Percentiles rank a stretch among this genome's conserved stretches.
These are phyloP conservation scores for Paratinospora sagittata DNA, from an alignment of 164 flowering plant species.

Conservation along the genomic window DNA sequence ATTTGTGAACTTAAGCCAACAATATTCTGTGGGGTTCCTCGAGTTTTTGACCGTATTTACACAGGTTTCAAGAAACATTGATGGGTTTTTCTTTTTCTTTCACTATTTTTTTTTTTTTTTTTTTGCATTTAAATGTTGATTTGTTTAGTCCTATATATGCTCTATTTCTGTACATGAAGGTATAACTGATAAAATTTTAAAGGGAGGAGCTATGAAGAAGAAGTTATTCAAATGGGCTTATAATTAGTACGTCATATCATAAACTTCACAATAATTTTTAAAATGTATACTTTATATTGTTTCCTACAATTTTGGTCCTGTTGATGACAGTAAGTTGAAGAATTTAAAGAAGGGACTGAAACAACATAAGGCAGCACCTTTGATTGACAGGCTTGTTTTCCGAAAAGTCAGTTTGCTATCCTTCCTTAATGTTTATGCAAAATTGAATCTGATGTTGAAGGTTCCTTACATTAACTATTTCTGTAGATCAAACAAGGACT, in stretches of 20 bases:
- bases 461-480: neutral
- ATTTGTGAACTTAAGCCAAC: slow-evolving; percentile 75
- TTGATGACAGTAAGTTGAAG: slow-evolving; percentile 60
- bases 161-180: slow-evolving; percentile 39
- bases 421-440: neutral
- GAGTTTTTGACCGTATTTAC: slow-evolving; percentile 72
- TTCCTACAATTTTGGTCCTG: neutral
- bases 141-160: no score
- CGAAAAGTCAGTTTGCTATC: slow-evolving; percentile 45
- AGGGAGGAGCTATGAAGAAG: slow-evolving; percentile 63
- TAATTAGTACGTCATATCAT: slow-evolving; percentile 54
- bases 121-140: neutral
- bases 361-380: slow-evolving; percentile 81
- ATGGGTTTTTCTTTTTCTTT: neutral
- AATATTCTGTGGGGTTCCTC: slow-evolving; percentile 25
- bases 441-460: neutral
- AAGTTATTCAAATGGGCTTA: slow-evolving; percentile 68
- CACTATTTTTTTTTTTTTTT: no score
- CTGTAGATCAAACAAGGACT: slow-evolving; percentile 64
- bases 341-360: slow-evolving; percentile 65
- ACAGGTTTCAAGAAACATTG: slow-evolving; percentile 36
- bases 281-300: neutral
- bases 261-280: neutral
- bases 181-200: slow-evolving; percentile 48
- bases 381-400: slow-evolving; percentile 71